Base-by-base conservation (phyloP, 208 protist species). In the Herpetomonas samuelpessoai region DNA sequence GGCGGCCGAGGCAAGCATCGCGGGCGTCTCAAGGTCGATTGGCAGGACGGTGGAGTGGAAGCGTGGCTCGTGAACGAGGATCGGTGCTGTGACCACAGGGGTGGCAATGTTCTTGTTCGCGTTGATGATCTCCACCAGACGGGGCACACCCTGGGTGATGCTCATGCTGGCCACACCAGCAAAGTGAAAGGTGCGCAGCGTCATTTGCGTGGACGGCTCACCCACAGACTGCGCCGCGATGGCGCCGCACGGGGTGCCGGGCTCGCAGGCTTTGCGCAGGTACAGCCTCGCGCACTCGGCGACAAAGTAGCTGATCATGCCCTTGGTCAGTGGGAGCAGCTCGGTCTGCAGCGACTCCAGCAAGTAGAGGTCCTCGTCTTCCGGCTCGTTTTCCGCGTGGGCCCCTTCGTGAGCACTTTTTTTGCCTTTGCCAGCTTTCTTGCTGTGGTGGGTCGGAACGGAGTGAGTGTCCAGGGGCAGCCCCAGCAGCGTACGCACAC, bases 181-280 rank as follows among this genome's bases (percentile, higher is more conserved):
- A 85, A 99, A 99, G 88, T 99, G 98, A 83, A 99, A 99, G 21
- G 98, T 99, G 67, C 99, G 98, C 18, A 99, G 85, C 0, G 98
- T 99, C 98, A 99, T 99, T 71, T 99, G 99, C 35, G 99, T 99
- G 30, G 89, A 97, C 28, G 99, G 99, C 78, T 99, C 99, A 57
- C 99, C 99, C 49, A 99, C 98, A 10, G 86, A 97, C 86, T 99
- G 98, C 6, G 97, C 99, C 27, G 93, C 98, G 56, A 99, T 83
- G 14, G 98, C 98, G 26, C 99, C 99, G 18, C 98, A 98, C 14
- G 98, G 94, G 21, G 97, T 98, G 56, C 98, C 98, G 19, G 99
- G 92, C 68, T 99, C 98, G 29, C 96, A 90, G 27, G 69, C 60
- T 65, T 96, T 91, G 4, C 66, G 66, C 26, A 83, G 52, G 65